Evolutionary conservation across 1,284 basidiomycete genomes (phyloP).

Genomic region (Sphaerobolus stellatus): DNA sequence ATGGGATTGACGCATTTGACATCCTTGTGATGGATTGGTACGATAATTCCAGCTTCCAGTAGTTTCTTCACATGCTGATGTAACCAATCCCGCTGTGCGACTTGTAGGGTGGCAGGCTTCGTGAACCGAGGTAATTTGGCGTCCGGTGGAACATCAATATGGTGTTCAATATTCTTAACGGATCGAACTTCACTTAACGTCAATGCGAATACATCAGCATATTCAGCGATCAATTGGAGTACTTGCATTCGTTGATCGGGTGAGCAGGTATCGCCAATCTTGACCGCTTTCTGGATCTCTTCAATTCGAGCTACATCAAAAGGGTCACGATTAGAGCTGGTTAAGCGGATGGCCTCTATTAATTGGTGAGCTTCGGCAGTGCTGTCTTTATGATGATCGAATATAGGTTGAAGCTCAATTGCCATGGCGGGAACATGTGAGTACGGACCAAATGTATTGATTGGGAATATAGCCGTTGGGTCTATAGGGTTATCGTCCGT

Average conservation of each 20-base stretch:
- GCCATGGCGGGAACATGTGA: too few species aligned
- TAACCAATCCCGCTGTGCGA: constrained; percentile 12
- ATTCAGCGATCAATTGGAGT: constrained; percentile 11
- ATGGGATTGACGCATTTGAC: constrained; percentile 15
- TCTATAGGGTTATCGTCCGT: too few species aligned
- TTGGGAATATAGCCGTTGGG: too few species aligned
- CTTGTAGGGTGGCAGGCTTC: constrained; percentile 12
- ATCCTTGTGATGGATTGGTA: constrained; percentile 9
- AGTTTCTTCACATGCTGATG: constrained; percentile 15
- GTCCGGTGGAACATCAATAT: constrained; percentile 13
- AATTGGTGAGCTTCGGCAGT: too few species aligned
- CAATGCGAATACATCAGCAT: constrained; percentile 17
- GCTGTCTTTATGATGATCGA: too few species aligned
- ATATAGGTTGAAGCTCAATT: too few species aligned
- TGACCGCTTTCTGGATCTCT: constrained; percentile 12
- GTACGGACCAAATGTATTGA: too few species aligned
- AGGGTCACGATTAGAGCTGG: too few species aligned
- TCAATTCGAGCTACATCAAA: constrained; percentile 13
- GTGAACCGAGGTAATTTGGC: constrained; percentile 9
- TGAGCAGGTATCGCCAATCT: constrained; percentile 13
- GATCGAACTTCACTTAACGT: constrained; percentile 14
- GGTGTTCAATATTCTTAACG: constrained; percentile 15
- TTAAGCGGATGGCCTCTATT: too few species aligned
- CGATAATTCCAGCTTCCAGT: constrained; percentile 14
- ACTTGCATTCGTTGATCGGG: constrained; percentile 10